phyloP scores from a whole-genome alignment of 2,329 filamentous ascomycete genomes.

The Aspergillus calidoustus region DNA sequence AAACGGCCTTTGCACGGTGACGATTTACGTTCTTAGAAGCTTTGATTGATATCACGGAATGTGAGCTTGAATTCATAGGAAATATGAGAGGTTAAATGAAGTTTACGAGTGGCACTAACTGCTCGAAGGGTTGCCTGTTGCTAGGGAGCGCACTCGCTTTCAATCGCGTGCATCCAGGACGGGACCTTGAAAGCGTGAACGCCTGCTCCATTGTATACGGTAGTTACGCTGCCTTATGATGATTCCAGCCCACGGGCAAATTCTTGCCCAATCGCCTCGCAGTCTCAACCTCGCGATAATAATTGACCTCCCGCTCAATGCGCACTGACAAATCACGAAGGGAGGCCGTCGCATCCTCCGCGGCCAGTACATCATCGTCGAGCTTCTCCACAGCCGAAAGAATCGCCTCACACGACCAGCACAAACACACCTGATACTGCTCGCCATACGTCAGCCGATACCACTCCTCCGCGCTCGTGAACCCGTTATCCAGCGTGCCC shows the following conservation, averaged over 20 bases:
- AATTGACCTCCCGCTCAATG: background rate
- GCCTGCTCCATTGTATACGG: too few species aligned
- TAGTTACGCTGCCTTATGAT: too few species aligned
- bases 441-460: conserved; percentile 12
- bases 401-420: conserved; percentile 15
- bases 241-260: background rate
- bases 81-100: too few species aligned
- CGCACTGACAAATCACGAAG: background rate
- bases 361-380: background rate
- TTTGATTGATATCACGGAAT: too few species aligned
- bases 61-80: too few species aligned
- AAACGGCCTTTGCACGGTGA: too few species aligned
- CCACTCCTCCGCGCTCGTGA: conserved; percentile 48
- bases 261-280: background rate
- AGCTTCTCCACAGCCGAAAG: conserved; percentile 8
- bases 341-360: background rate
- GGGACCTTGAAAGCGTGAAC: too few species aligned
- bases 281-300: conserved; percentile 12
- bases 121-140: too few species aligned
- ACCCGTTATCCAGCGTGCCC: conserved; percentile 60
- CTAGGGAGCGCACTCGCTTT: too few species aligned
- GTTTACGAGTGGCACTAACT: too few species aligned
- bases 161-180: too few species aligned
- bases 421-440: conserved; percentile 17
- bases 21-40: too few species aligned